A percentile compares a stretch with the other conserved stretches of the same genome.
Conservation (phyloP, 2,329 filamentous ascomycete species). For the Clathrospora elynae region DNA sequence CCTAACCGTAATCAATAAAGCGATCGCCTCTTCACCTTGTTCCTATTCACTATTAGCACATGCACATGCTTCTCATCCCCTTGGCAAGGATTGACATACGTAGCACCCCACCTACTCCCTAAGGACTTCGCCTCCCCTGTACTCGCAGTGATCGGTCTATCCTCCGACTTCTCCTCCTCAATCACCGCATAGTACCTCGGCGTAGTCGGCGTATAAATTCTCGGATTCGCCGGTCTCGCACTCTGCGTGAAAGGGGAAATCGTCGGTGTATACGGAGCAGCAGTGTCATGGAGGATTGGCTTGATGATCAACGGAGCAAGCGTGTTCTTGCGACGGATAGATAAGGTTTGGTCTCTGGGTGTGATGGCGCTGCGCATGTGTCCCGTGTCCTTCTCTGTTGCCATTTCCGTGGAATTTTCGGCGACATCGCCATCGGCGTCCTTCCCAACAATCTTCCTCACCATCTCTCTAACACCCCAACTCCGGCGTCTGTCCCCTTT, state of each 20-base stretch:
- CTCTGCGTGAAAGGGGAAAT: not conserved
- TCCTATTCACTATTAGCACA: constrained; percentile 14
- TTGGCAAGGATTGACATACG: constrained; percentile 19
- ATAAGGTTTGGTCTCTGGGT: constrained; percentile 10
- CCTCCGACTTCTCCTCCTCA: not conserved
- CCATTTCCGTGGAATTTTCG: not conserved
- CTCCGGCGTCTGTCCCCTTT: constrained; percentile 24
- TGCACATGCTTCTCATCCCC: not conserved
- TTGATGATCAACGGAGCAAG: too few relatives aligned
- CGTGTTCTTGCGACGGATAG: too few relatives aligned
- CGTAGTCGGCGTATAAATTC: not conserved
- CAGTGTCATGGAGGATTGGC: too few relatives aligned
- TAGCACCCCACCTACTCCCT: constrained; percentile 29
- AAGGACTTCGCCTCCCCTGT: constrained; percentile 12
- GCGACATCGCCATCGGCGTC: constrained; percentile 19
- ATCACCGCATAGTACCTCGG: not conserved
- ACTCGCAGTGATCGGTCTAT: constrained; percentile 12
- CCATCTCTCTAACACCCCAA: constrained; percentile 32
- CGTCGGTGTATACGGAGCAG: too few relatives aligned
- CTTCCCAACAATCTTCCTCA: constrained; percentile 37
- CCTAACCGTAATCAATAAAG: too few relatives aligned
- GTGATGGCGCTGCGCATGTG: not conserved
- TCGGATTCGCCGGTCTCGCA: not conserved
- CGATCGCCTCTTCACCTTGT: constrained; percentile 23
- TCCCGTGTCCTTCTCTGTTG: not conserved